phyloP scores from a whole-genome alignment of 2,329 filamentous ascomycete species.

The Aspergillus brunneoviolaceus region DNA sequence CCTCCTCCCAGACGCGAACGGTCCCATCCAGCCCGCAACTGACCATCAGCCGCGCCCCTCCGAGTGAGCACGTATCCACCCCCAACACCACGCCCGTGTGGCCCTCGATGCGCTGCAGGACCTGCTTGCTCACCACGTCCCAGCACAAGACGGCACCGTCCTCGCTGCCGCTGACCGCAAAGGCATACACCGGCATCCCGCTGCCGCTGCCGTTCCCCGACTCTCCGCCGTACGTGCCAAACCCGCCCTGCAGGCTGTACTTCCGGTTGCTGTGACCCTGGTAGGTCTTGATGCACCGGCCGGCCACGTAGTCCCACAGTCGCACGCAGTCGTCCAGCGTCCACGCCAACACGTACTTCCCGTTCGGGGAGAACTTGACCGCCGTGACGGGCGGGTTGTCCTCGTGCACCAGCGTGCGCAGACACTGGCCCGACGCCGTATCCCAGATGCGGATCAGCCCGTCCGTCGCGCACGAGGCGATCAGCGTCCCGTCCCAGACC shows the following conservation, averaged over 20 bases:
- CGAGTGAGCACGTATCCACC: slow-evolving; percentile 58
- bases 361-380: slow-evolving; percentile 91
- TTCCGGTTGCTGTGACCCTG: slow-evolving; percentile 84
- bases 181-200: slow-evolving; percentile 49
- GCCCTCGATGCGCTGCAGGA: slow-evolving; percentile 66
- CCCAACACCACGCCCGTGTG: slow-evolving; percentile 60
- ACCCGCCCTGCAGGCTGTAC: slow-evolving; percentile 81
- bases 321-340: slow-evolving; percentile 87
- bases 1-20: slow-evolving; percentile 61
- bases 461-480: slow-evolving; percentile 88
- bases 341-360: slow-evolving; percentile 86
- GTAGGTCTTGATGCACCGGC: slow-evolving; percentile 93
- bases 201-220: background rate
- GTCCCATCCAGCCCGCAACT: slow-evolving; percentile 64
- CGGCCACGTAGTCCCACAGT: slow-evolving; percentile 92
- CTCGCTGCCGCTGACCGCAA: slow-evolving; percentile 82
- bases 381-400: slow-evolving; percentile 88
- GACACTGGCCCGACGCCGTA: slow-evolving; percentile 88
- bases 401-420: slow-evolving; percentile 92
- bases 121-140: slow-evolving; percentile 83
- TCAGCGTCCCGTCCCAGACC: slow-evolving; percentile 84
- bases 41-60: slow-evolving; percentile 52
- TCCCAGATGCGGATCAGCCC: slow-evolving; percentile 95
- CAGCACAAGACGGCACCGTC: slow-evolving; percentile 83
- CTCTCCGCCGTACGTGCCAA: slow-evolving; percentile 63